A percentile compares a stretch with the other conserved stretches of the same genome.
Evolutionary conservation across 805 yeast genomes (phyloP).

Genomic region (Ogataea pilisensis): DNA sequence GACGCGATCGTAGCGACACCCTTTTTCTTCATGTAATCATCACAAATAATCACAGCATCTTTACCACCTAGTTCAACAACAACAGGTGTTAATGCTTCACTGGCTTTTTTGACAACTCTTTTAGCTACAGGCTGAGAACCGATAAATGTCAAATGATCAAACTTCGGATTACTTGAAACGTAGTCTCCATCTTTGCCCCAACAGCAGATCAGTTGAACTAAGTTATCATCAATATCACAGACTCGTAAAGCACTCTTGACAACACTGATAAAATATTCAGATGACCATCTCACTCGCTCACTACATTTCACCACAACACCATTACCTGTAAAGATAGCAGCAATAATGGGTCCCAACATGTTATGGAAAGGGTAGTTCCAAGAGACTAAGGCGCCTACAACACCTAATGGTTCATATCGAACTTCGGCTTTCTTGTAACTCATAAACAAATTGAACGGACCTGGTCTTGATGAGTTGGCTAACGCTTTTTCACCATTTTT

Average conservation of each 20-base stretch:
- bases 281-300: constrained; percentile 95
- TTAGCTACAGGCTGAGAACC: constrained; percentile 96
- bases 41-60: constrained; percentile 84
- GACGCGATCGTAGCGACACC: constrained; percentile 57
- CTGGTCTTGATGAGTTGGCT: constrained; percentile 71
- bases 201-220: constrained; percentile 85
- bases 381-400: constrained; percentile 84
- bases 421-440: constrained; percentile 91
- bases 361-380: constrained; percentile 99
- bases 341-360: constrained; percentile 85
- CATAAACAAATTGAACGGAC: constrained; percentile 82
- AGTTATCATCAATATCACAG: constrained; percentile 72
- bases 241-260: constrained; percentile 67
- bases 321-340: constrained; percentile 87
- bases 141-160: constrained; percentile 88
- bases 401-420: constrained; percentile 87
- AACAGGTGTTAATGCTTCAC: constrained; percentile 85
- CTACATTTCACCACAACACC: constrained; percentile 90
- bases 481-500: constrained; percentile 75
- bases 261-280: constrained; percentile 69
- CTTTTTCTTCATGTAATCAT: constrained; percentile 57
- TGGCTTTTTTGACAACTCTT: constrained; percentile 76
- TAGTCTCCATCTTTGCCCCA: constrained; percentile 83
- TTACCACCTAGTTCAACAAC: constrained; percentile 97
- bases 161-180: constrained; percentile 76